Base-by-base conservation (phyloP, 106 monocot genomes). In the Dioscorea dumetorum region DNA sequence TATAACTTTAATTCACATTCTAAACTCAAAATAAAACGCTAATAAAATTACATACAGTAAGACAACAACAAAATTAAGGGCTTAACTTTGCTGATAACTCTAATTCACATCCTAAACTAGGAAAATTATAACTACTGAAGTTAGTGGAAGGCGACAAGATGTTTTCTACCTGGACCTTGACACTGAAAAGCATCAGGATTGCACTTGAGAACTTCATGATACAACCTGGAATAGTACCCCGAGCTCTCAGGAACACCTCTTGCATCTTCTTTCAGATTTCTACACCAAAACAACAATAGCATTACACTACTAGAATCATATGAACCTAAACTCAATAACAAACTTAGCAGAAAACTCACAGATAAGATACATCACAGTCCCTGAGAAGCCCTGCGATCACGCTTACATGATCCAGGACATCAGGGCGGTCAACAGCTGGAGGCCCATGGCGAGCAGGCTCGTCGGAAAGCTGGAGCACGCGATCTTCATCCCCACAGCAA, bases 131-230 rank as follows among this genome's bases (percentile, higher is more conserved):
- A 66, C 12, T 48, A 20, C 15, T n/a, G 19, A 21, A 33, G 17
- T 51, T 17, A 4, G 17, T 2, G 19, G 49, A 21, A 66, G 20
- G 18, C 18, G 10, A 70, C 24, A 61, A 58, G 54, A 31, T 49
- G 57, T 64, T 18, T 61, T 68, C 81, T 88, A 94, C 94, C 94
- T 77, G 64, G 69, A 70, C 9, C 13, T 13, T 56, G 71, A 31
- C 75, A 66, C 48, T 80, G 74, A 56, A 93, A 99, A 52, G 90
- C 89, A 35, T 69, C 50, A 0, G 82, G 77, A 60, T 99, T 79
- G 54, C 78, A 79, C 82, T 79, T 90, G 51, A 99, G 76, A 31
- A 99, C 92, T 69, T 99, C 92, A n/a, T 67, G 66, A 60, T 81
- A 87, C 20, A 99, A 76, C 73, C 73, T 78, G 6, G 99, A 87